These are phyloP conservation scores for Huiozyma sinensis DNA, from an alignment of 805 yeast genomes.

Conservation along the genomic window DNA sequence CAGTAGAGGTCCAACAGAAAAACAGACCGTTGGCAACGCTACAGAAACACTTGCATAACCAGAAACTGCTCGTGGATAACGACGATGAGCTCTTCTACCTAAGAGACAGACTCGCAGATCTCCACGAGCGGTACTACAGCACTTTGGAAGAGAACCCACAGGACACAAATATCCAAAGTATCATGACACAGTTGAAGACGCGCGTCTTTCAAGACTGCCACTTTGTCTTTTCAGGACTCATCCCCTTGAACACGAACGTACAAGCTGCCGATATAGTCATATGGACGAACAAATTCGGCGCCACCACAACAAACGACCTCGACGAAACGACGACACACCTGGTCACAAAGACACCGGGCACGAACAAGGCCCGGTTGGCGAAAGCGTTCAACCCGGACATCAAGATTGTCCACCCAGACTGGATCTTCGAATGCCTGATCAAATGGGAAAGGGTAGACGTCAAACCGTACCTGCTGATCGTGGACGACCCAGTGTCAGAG, in stretches of 20 bases:
- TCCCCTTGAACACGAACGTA: slow-evolving; percentile 69
- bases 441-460: slow-evolving; percentile 67
- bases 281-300: slow-evolving; percentile 92
- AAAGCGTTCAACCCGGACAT: slow-evolving; percentile 48
- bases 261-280: slow-evolving; percentile 77
- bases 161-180: slow-evolving; percentile 55
- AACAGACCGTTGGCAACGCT: slow-evolving; percentile 79
- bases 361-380: slow-evolving; percentile 78
- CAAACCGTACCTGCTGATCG: slow-evolving; percentile 42
- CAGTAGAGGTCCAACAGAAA: slow-evolving; percentile 67
- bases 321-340: slow-evolving; percentile 75
- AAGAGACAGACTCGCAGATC: slow-evolving; percentile 46
- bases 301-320: slow-evolving; percentile 63
- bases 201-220: slow-evolving; percentile 56
- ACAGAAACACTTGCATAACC: slow-evolving; percentile 57
- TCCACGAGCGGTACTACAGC: slow-evolving; percentile 60
- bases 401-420: slow-evolving; percentile 79
- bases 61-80: slow-evolving; percentile 53
- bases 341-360: slow-evolving; percentile 68
- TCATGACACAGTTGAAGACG: slow-evolving; percentile 66
- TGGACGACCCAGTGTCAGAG: slow-evolving; percentile 37
- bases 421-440: slow-evolving; percentile 82
- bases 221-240: slow-evolving; percentile 77
- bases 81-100: slow-evolving; percentile 65
- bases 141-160: slow-evolving; percentile 28